phyloP scores from a whole-genome alignment of 805 yeast species.

The Suhomyces xylopsoci region DNA sequence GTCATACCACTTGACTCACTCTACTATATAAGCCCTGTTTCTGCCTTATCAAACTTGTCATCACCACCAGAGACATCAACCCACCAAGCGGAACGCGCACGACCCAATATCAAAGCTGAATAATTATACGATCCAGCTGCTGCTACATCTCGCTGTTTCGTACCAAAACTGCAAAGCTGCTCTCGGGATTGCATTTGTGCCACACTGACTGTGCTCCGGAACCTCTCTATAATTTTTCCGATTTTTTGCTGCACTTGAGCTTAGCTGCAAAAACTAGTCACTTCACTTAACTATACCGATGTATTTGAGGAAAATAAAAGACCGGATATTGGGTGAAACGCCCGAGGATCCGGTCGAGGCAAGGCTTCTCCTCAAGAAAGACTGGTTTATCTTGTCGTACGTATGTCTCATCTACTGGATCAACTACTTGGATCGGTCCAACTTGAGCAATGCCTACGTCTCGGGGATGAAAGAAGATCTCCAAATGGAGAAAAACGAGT shows the following conservation, averaged over 20 bases:
- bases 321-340: slow-evolving; percentile 26
- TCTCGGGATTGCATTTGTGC: neutral
- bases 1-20: neutral
- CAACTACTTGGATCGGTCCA: slow-evolving; percentile 58
- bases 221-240: neutral
- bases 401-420: slow-evolving; percentile 42
- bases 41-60: neutral
- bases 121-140: neutral
- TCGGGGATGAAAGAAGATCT: slow-evolving; percentile 63
- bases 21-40: neutral
- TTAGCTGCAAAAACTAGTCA: neutral
- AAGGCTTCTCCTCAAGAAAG: slow-evolving; percentile 32
- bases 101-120: neutral
- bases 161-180: neutral
- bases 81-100: neutral
- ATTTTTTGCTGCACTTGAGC: neutral
- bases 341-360: slow-evolving; percentile 31
- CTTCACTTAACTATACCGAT: neutral
- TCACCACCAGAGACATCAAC: neutral
- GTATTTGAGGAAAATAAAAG: slow-evolving; percentile 3
- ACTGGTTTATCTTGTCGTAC: slow-evolving; percentile 42
- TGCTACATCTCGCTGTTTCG: neutral
- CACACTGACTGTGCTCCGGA: neutral
- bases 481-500: slow-evolving; percentile 45
- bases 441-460: slow-evolving; percentile 59